Conservation (phyloP, 1,284 basidiomycete species). For the Naganishia sp. region DNA sequence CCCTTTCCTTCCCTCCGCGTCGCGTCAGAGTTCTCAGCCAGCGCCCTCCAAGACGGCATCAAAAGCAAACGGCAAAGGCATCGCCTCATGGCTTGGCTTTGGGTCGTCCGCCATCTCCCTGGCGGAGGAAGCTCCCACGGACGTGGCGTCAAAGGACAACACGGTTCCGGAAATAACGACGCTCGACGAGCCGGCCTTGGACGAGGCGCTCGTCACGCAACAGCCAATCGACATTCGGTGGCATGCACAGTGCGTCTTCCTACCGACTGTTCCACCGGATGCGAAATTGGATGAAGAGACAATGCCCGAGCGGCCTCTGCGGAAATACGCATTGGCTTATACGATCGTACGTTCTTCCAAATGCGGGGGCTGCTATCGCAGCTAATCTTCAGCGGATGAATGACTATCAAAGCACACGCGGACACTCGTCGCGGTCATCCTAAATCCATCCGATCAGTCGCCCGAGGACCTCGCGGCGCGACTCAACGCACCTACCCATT, state of each 20-base stretch:
- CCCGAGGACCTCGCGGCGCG: not conserved
- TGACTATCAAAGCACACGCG: not conserved
- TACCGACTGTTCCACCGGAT: not conserved
- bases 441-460: not conserved
- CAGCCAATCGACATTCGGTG: not conserved
- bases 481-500: not conserved
- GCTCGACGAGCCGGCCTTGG: not conserved
- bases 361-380: not conserved
- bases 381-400: not conserved
- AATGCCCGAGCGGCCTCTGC: not conserved
- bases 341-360: slow-evolving; percentile 4
- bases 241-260: not conserved
- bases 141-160: not conserved
- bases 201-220: not conserved
- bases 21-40: too few species aligned
- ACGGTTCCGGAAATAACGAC: not conserved
- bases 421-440: not conserved
- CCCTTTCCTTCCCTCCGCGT: not conserved
- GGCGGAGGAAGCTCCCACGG: too few species aligned
- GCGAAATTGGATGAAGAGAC: not conserved
- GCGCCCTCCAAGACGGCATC: not conserved
- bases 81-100: slow-evolving; percentile 4
- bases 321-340: slow-evolving; percentile 4
- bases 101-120: not conserved
- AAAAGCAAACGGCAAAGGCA: not conserved